Evolutionary conservation across 257 asterid species (phyloP), one percentile per base, ranked within the genome.

Genomic region (Primulina eburnea): DNA sequence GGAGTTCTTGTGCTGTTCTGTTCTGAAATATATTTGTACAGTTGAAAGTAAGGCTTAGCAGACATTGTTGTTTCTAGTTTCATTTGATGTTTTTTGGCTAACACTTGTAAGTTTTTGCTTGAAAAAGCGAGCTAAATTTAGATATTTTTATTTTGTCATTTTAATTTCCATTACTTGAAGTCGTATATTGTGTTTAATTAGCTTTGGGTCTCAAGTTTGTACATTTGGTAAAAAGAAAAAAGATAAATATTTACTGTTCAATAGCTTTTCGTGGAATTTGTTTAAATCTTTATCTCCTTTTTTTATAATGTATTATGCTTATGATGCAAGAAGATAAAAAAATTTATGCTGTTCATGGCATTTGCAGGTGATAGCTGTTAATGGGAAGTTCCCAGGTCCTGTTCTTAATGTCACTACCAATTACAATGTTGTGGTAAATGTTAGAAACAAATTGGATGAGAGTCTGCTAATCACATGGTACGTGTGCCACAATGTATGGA

Each of bases 361-460:
- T 65, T 67, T 82, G 82, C 82, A 94, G 99, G 99, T 94, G 35
- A 87, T 94, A 68, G 98, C 98, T 7, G 90, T 94, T 30, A 94
- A 94, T 69, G 91, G 88, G 63, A 68, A 87, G 64, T 89, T 94
- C 73, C 98, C 98, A 28, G 98, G 98, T 50, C 90, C 93, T 1
- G 84, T 83, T 73, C 65, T 94, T 57, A 94, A 94, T 62, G 90
- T 91, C 60, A 94, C 99, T 0, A 94, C 99, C 17, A 94, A 94
- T 82, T 73, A 88, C 84, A 88, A 91, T 67, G 95, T 89, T 24
- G 93, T 85, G 59, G 95, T 89, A 17, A 88, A 87, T 80, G 97
- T 94, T 68, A 86, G 67, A 86, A 94, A 94, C 85, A 80, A 77
- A 65, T 71, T 94, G 80, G 97, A 94, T 64, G 99, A 94, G 76